Base-by-base conservation (phyloP, 495 filamentous ascomycete genomes). In the Hypoxylon lienhwacheense region DNA sequence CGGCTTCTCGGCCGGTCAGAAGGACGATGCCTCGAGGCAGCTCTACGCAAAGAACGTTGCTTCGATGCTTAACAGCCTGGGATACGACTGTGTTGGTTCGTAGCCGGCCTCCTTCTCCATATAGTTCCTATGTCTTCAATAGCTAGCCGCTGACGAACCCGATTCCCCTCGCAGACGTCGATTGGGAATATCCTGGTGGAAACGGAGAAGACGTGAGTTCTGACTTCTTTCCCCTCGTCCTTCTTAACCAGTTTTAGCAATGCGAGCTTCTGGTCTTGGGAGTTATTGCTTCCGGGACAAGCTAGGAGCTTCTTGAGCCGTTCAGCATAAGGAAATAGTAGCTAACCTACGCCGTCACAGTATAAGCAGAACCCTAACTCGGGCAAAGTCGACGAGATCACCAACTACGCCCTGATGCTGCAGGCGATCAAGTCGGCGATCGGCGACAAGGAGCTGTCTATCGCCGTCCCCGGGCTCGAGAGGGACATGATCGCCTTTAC, bases 101-200 rank as follows among this genome's bases (percentile, higher is more conserved):
- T 65, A 42, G 0, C 15, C n/a, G n/a, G n/a, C 10, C 28, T 22
- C 21, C 4, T 17, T 47, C 10, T 1, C 6, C 4, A 8, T 8
- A 4, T 7, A 5, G 7, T 15, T 22, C 16, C 0, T 15, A 17
- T 12, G 7, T 5, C 4, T 45, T 16, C 3, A 4, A 1, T 31
- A 17, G 25, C 8, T 12, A 14, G 2, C 14, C 47, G 19, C 59
- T 59, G 7, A 63, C 41, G n/a, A n/a, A n/a, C n/a, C n/a, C n/a
- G n/a, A n/a, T n/a, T n/a, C n/a, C 12, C 10, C 3, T 1, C 3
- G 77, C 25, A 69, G 68, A 73, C 16, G 48, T 89, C 34, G 85
- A 89, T 55, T 89, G 84, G 84, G 83, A 87, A 56, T 88, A 83
- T 49, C 84, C 85, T 7, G 84, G 83, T 32, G 83, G 83, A 3